Percentiles rank a stretch among this genome's conserved stretches.
These are phyloP conservation scores for Akanthomyces dipterigenus DNA, from an alignment of 2,329 filamentous ascomycete species.

Conservation along the genomic window DNA sequence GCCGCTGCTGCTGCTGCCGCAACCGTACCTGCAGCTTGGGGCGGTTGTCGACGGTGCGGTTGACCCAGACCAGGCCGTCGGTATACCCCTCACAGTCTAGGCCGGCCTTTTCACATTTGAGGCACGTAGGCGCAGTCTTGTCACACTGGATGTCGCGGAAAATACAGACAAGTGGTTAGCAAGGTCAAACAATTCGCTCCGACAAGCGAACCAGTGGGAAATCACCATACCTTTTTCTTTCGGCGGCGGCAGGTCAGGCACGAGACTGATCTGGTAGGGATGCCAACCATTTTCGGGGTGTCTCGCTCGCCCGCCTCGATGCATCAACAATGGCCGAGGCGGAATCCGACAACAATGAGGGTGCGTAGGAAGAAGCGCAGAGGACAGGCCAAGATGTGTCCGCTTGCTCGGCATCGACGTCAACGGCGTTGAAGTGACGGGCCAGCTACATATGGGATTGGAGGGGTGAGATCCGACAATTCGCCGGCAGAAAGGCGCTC, in stretches of 20 bases:
- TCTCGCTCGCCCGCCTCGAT: constrained; percentile 2
- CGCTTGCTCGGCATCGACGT: background rate
- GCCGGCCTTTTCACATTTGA: constrained; percentile 10
- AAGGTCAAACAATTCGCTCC: background rate
- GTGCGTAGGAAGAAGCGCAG: background rate
- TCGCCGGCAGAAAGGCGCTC: background rate
- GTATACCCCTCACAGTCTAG: constrained; percentile 12
- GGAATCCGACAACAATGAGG: background rate
- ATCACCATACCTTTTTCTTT: constrained; percentile 6
- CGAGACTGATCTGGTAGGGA: constrained; percentile 12
- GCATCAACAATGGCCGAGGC: background rate
- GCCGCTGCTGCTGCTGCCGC: background rate
- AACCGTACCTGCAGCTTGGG: background rate
- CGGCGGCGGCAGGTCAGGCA: constrained; percentile 13
- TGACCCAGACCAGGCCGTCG: constrained; percentile 8
- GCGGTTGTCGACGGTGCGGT: constrained; percentile 10
- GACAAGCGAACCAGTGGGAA: background rate
- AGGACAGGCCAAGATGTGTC: background rate
- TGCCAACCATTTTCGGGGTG: constrained; percentile 8
- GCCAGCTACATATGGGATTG: background rate
- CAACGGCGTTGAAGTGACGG: background rate
- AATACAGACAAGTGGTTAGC: background rate
- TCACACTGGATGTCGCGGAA: background rate
- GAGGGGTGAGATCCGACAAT: constrained; percentile 3
- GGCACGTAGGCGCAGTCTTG: constrained; percentile 5